Base-by-base conservation (phyloP, 805 yeast species). In the Jamesozyma piceae region DNA sequence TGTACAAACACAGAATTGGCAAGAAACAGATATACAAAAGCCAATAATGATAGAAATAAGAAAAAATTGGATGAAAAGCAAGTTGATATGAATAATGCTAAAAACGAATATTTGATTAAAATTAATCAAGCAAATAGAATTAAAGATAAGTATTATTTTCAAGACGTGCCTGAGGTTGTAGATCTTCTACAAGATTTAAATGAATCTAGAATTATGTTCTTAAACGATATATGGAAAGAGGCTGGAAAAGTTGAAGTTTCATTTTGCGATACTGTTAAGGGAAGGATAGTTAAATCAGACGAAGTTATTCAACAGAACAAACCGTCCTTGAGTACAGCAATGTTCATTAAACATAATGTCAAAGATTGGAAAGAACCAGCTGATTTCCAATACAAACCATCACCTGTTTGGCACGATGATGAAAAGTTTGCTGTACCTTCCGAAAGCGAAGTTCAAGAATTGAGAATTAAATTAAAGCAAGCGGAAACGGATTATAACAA, bases 341-440 rank as follows among this genome's bases (percentile, higher is more conserved):
- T 92, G 97, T 92, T 80, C 63, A 78, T 88, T 43, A 88, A 88
- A 56, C 99, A 92, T 64, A 92, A 92, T 60, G 48, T 73, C 21
- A 63, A 65, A 17, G 68, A 68, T 14, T 92, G 96, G 97, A 71
- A 70, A 36, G 97, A 88, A 53, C 97, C 97, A 1, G 68, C 67
- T 5, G 97, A 90, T 64, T 86, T 83, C 57, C 72, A 77, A 50
- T 92, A 83, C 55, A 74, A 84, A 48, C 96, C 97, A 1, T 80
- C 95, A 21, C 80, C 88, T 26, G 81, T 92, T 34, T 92, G 98
- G 98, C 97, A 90, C 63, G 98, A 92, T 56, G 97, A 92, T 62
- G 95, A 87, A 49, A 67, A 74, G 29, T 72, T 84, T 54, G 71
- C 81, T 48, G 72, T 78, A 1, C 68, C 73, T 4, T 72, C 74